Evolutionary conservation across 305 asterid species (phyloP).

Genomic region (Fraxinus platypoda): DNA sequence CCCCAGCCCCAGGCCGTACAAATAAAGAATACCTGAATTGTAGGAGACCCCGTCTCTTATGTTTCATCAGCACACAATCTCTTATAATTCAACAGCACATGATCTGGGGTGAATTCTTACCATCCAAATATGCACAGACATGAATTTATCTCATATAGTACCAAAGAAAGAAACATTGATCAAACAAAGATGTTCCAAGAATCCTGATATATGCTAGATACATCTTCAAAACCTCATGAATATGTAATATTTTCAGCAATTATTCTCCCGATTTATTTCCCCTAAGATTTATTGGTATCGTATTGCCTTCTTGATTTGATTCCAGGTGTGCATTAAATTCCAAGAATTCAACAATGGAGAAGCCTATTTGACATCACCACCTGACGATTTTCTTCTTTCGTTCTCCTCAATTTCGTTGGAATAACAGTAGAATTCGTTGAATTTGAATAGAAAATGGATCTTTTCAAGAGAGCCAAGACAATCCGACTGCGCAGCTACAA

Average conservation of each 20-base stretch:
- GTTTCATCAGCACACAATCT: background rate
- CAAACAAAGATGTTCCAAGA: background rate
- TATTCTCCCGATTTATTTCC: background rate
- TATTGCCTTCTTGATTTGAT: background rate
- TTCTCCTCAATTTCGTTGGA: background rate
- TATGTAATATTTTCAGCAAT: background rate
- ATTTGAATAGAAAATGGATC: conserved; percentile 45
- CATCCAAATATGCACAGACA: background rate
- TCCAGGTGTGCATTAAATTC: background rate
- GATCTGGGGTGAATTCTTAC: background rate
- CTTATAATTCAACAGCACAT: background rate
- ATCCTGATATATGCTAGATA: background rate
- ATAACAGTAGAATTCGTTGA: background rate
- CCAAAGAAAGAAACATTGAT: background rate
- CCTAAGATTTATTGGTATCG: background rate
- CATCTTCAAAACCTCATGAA: background rate
- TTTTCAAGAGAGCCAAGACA: conserved; percentile 51
- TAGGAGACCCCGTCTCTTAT: background rate
- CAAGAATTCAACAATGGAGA: background rate
- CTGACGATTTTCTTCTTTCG: background rate
- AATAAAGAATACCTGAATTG: background rate
- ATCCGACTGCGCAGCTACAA: conserved; percentile 51
- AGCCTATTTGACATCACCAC: background rate
- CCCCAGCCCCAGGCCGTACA: background rate
- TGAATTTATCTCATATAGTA: background rate